Percentiles rank a stretch among this genome's conserved stretches.
Conservation (phyloP, 2,329 filamentous ascomycete species). For the Fusarium sp. region DNA sequence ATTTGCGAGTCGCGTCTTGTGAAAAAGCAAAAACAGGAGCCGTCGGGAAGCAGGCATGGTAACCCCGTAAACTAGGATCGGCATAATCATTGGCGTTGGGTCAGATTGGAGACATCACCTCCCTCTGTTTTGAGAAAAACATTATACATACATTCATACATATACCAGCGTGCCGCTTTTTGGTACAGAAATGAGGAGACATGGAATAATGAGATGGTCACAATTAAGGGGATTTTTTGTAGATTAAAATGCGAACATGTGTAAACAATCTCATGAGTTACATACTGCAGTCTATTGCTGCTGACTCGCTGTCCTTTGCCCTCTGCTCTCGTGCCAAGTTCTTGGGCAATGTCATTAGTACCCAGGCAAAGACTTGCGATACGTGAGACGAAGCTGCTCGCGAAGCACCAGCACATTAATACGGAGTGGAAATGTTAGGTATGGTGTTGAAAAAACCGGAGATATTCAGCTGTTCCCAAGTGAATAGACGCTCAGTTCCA, state of each 20-base stretch:
- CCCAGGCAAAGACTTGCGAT: neutral
- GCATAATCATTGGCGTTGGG: slow-evolving; percentile 42
- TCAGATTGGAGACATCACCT: slow-evolving; percentile 35
- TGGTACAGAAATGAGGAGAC: slow-evolving; percentile 2
- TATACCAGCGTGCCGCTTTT: slow-evolving; percentile 3
- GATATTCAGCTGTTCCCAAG: neutral
- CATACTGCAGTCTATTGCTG: neutral
- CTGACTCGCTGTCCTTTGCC: neutral
- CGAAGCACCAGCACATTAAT: accelerated
- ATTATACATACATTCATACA: slow-evolving; percentile 5
- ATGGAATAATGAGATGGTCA: neutral
- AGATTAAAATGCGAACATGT: neutral
- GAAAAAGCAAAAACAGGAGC: slow-evolving; percentile 33
- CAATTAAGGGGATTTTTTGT: neutral
- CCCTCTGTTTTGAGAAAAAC: slow-evolving; percentile 19
- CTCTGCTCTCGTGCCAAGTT: neutral
- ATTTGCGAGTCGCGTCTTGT: slow-evolving; percentile 25
- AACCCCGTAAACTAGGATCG: neutral
- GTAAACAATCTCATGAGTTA: neutral
- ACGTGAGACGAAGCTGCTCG: neutral
- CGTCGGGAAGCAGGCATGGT: slow-evolving; percentile 2
- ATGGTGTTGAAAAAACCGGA: accelerated
- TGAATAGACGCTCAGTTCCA: neutral
- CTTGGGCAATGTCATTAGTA: neutral
- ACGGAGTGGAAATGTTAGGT: accelerated